Percentiles rank a stretch among this genome's conserved stretches.
These are phyloP conservation scores for Kockiozyma suomiensis DNA, from an alignment of 805 yeast genomes.

Conservation along the genomic window DNA sequence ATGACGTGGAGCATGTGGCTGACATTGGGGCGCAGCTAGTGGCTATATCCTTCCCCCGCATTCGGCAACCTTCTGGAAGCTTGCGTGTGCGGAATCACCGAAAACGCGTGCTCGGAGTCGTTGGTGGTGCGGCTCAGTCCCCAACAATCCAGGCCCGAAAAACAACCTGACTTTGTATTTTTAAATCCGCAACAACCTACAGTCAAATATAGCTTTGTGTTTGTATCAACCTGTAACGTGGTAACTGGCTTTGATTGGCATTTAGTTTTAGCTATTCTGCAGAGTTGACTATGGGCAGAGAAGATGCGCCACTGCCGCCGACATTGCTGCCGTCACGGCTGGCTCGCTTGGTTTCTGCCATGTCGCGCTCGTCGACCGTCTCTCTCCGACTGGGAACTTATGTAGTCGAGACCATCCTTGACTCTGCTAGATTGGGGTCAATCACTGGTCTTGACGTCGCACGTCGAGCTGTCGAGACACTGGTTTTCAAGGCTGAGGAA, in stretches of 20 bases:
- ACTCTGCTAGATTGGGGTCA: slow-evolving; percentile 37
- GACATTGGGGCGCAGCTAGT: background rate
- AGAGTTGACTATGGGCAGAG: background rate
- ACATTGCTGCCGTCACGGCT: slow-evolving; percentile 38
- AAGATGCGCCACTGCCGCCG: slow-evolving; percentile 20
- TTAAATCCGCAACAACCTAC: too few species aligned
- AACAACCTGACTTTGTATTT: too few species aligned
- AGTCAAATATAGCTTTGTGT: too few species aligned
- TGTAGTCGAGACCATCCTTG: slow-evolving; percentile 37
- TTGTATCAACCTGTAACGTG: too few species aligned
- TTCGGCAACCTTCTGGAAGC: background rate
- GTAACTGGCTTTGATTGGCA: too few species aligned
- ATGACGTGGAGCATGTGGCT: too few species aligned
- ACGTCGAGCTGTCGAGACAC: slow-evolving; percentile 38
- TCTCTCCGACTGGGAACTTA: slow-evolving; percentile 39
- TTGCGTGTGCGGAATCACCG: background rate
- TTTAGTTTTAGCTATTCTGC: too few species aligned
- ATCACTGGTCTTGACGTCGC: slow-evolving; percentile 39
- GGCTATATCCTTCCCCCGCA: background rate
- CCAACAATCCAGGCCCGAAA: background rate
- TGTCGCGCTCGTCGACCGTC: slow-evolving; percentile 37
- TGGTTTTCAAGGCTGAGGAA: slow-evolving; percentile 39
- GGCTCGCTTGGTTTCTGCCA: slow-evolving; percentile 38
- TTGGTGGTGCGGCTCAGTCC: background rate
- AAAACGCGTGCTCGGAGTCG: too few species aligned